These are phyloP conservation scores for Williopsis jadinii DNA, from an alignment of 1,139 yeast species.

Conservation along the genomic window DNA sequence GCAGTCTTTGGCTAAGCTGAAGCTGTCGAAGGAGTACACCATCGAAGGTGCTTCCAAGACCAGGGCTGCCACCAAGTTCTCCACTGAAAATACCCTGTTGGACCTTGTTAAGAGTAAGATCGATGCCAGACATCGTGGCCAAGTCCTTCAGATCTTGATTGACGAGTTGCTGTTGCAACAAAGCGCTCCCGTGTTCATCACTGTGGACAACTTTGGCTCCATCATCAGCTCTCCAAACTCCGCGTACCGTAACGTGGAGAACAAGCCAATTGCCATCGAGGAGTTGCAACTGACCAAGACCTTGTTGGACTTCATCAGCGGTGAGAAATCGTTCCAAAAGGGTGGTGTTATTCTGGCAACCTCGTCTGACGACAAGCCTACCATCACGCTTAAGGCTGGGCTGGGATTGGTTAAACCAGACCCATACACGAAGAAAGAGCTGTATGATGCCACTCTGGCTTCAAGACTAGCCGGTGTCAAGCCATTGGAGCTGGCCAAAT, in stretches of 20 bases:
- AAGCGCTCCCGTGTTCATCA: conserved; percentile 51
- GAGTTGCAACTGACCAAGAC: conserved; percentile 64
- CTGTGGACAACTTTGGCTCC: conserved; percentile 73
- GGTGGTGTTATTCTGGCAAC: conserved; percentile 70
- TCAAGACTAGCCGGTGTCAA: conserved; percentile 38
- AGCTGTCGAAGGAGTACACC: conserved; percentile 39
- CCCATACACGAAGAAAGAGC: conserved; percentile 44
- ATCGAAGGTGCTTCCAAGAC: conserved; percentile 29
- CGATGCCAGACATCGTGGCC: conserved; percentile 29
- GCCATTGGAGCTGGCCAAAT: conserved; percentile 41
- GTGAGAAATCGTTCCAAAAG: conserved; percentile 39
- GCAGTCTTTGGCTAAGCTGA: conserved; percentile 40
- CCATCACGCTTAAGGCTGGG: conserved; percentile 55
- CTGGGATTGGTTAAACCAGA: conserved; percentile 48
- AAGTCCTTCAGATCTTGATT: conserved; percentile 45
- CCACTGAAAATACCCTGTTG: conserved; percentile 36
- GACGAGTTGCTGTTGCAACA: conserved; percentile 40
- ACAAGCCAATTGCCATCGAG: conserved; percentile 50
- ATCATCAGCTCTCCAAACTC: conserved; percentile 51
- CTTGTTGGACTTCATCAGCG: conserved; percentile 50
- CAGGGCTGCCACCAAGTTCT: conserved; percentile 30
- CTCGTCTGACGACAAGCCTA: conserved; percentile 39
- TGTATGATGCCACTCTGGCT: conserved; percentile 53
- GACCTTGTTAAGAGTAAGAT: conserved; percentile 34
- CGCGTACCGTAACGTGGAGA: conserved; percentile 52